Evolutionary conservation across 1,284 basidiomycete species (phyloP).

Genomic region (Singerocomus inundabilis): DNA sequence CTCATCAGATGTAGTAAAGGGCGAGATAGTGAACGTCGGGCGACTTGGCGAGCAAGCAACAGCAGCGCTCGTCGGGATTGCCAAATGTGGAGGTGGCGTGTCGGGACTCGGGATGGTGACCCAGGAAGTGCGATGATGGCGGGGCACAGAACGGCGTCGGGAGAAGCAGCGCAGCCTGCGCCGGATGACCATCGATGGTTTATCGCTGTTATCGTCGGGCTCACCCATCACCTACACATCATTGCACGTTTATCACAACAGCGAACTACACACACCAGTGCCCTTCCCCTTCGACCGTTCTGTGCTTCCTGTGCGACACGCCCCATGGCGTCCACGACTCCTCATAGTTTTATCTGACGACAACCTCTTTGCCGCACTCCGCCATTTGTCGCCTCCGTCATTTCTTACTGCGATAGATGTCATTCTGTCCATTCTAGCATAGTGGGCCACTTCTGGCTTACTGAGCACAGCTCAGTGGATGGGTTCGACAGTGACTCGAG

Average conservation of each 20-base stretch:
- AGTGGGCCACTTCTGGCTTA: not conserved
- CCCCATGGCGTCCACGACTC: not conserved
- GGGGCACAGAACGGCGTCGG: constrained; percentile 21
- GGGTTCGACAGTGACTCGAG: too few relatives aligned
- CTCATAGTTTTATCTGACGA: not conserved
- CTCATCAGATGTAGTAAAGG: too few relatives aligned
- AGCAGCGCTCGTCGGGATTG: constrained; percentile 14
- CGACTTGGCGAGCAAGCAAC: constrained; percentile 13
- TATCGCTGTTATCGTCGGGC: constrained; percentile 16
- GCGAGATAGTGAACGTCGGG: constrained; percentile 31
- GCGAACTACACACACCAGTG: not conserved
- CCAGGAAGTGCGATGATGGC: constrained; percentile 23
- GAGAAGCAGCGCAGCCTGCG: constrained; percentile 7
- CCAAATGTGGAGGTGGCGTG: constrained; percentile 25
- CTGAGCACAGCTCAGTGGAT: too few relatives aligned
- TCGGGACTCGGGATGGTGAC: constrained; percentile 16
- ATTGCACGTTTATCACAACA: constrained; percentile 15
- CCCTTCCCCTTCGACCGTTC: constrained; percentile 12
- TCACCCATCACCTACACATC: constrained; percentile 4
- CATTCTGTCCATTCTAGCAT: not conserved
- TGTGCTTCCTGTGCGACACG: constrained; percentile 11
- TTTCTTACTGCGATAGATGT: not conserved
- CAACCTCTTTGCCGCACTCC: not conserved
- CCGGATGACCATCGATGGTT: constrained; percentile 17
- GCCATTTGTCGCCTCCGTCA: not conserved